A percentile compares a stretch with the other conserved stretches of the same genome.
Conservation (phyloP, 768 basidiomycete species). For the Ephemerocybe angulata region DNA sequence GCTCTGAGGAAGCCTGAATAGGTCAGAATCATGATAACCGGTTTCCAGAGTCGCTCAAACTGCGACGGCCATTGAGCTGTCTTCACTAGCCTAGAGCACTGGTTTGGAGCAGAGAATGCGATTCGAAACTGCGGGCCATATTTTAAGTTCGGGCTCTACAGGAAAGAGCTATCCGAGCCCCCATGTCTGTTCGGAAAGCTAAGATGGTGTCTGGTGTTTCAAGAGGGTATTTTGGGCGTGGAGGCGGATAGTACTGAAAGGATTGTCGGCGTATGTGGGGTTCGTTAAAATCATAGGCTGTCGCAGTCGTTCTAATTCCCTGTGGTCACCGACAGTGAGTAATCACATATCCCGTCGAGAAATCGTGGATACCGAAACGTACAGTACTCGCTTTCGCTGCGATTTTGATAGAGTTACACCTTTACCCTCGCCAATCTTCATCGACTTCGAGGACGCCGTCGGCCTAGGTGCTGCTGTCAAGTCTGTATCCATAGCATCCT, state of each 20-base stretch:
- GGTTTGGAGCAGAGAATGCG: no score
- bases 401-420: conserved; percentile 51
- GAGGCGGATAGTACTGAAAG: conserved; percentile 74
- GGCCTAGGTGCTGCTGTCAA: conserved; percentile 16
- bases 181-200: no score
- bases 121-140: no score
- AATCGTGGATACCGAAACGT: conserved; percentile 29
- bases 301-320: conserved; percentile 63
- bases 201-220: conserved; percentile 41
- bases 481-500: conserved; percentile 10
- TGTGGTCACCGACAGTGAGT: conserved; percentile 22
- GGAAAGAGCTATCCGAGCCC: no score
- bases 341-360: not conserved
- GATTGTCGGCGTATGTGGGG: conserved; percentile 61
- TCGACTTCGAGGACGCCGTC: conserved; percentile 30
- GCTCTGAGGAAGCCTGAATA: no score
- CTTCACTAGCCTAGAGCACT: no score
- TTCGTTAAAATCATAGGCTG: conserved; percentile 68
- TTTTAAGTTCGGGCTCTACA: no score
- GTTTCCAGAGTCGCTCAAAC: no score
- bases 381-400: conserved; percentile 71
- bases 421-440: conserved; percentile 68
- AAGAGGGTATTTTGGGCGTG: conserved; percentile 78
- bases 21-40: no score
- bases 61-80: no score